phyloP scores from a whole-genome alignment of 768 basidiomycete species.

The Pisolithus albus region DNA sequence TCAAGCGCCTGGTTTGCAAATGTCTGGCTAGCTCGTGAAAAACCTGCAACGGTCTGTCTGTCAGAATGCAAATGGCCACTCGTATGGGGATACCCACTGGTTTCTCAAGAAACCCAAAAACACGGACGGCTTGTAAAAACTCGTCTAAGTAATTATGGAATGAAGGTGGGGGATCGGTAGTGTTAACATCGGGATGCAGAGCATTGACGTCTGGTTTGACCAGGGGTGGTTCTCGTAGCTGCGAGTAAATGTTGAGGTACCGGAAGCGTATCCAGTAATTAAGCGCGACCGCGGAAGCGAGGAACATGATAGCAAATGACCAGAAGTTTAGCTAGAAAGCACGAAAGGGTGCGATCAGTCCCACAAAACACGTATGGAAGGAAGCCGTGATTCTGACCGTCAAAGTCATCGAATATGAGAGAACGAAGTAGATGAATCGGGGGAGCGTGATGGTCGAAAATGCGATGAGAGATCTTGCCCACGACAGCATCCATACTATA shows the following conservation, averaged over 20 bases:
- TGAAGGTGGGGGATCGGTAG: conserved; percentile 59
- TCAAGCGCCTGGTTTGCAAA: conserved; percentile 88
- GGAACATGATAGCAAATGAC: conserved; percentile 76
- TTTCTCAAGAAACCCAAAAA: conserved; percentile 96
- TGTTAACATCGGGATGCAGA: conserved; percentile 87
- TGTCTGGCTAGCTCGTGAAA: conserved; percentile 97
- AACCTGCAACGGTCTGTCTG: conserved; percentile 40
- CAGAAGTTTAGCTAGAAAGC: conserved; percentile 76
- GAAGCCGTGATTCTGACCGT: conserved; percentile 45
- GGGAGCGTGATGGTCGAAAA: conserved; percentile 83
- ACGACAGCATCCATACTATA: conserved; percentile 77
- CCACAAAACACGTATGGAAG: neutral
- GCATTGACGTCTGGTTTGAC: conserved; percentile 79
- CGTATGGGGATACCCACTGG: conserved; percentile 49
- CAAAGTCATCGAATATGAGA: conserved; percentile 86
- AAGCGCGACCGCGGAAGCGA: conserved; percentile 54
- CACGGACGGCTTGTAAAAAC: conserved; percentile 90
- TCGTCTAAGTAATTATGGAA: conserved; percentile 98
- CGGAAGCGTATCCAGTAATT: conserved; percentile 84
- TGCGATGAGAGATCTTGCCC: conserved; percentile 64
- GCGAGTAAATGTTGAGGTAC: conserved; percentile 68
- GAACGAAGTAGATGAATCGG: conserved; percentile 63
- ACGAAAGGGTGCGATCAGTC: conserved; percentile 2
- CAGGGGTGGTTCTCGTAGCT: conserved; percentile 75
- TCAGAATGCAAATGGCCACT: neutral